Conservation (phyloP, 2,329 filamentous ascomycete genomes). For the Arthrobotrys sphaeroides region DNA sequence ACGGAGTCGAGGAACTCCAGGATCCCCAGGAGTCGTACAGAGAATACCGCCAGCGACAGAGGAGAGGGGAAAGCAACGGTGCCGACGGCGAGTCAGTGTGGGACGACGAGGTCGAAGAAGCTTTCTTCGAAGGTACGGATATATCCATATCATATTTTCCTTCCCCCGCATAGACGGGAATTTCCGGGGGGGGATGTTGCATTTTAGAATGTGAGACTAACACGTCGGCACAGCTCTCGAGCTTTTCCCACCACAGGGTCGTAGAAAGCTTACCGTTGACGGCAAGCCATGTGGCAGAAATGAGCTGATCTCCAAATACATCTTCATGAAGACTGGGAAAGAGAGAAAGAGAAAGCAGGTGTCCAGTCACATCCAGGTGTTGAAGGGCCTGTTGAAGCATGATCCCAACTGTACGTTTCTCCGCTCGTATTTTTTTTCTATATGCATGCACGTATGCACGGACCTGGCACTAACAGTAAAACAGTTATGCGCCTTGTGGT, state of each 20-base stretch:
- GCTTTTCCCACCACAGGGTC: conserved; percentile 73
- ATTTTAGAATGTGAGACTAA: conserved; percentile 21
- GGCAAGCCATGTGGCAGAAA: conserved; percentile 73
- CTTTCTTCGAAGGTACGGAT: conserved; percentile 72
- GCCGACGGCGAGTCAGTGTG: conserved; percentile 71
- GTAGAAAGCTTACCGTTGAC: conserved; percentile 73
- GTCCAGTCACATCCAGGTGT: conserved; percentile 75
- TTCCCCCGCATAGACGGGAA: background rate
- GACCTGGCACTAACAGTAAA: conserved; percentile 41
- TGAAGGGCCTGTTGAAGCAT: conserved; percentile 73
- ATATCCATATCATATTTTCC: conserved; percentile 1
- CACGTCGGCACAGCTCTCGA: conserved; percentile 66
- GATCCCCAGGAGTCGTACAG: conserved; percentile 72
- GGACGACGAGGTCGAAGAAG: conserved; percentile 72
- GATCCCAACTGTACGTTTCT: conserved; percentile 71
- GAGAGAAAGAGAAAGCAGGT: conserved; percentile 70
- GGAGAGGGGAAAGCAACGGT: conserved; percentile 67
- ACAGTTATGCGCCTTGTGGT: conserved; percentile 53
- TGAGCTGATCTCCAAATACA: conserved; percentile 75
- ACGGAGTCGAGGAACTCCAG: conserved; percentile 42
- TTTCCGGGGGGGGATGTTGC: conserved; percentile 1
- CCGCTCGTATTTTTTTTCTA: background rate
- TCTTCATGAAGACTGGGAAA: conserved; percentile 64
- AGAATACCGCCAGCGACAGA: conserved; percentile 73
- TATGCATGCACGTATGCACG: conserved; percentile 26